A percentile compares a stretch with the other conserved stretches of the same genome.
Evolutionary conservation across 108 stramenopile genomes (phyloP).

Genomic region (Cyclostephanos tholiformis): DNA sequence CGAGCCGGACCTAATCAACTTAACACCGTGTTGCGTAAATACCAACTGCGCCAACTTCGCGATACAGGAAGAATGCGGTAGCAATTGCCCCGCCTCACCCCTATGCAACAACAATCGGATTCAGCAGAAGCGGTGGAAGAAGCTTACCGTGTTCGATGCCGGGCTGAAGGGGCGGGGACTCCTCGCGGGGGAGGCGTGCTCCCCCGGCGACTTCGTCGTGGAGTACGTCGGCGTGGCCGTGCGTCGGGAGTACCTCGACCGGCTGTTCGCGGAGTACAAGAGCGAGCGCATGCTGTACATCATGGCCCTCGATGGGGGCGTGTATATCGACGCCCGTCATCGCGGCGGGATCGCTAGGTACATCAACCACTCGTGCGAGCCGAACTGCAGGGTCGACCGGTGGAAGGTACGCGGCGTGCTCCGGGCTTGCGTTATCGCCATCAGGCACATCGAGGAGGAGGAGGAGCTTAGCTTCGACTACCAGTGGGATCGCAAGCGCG

Average conservation of each 20-base stretch:
- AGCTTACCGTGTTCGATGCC: constrained; percentile 68
- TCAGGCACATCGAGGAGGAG: constrained; percentile 77
- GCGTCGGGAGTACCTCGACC: constrained; percentile 52
- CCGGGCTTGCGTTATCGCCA: constrained; percentile 88
- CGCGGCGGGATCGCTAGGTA: constrained; percentile 93
- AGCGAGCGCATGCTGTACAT: constrained; percentile 91
- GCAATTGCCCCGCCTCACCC: constrained; percentile 64
- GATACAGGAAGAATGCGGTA: constrained; percentile 83
- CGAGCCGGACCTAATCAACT: constrained; percentile 34
- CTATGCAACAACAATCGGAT: constrained; percentile 80
- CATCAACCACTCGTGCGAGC: constrained; percentile 98
- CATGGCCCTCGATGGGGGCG: constrained; percentile 88
- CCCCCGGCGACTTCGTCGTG: constrained; percentile 67
- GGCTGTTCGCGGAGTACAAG: constrained; percentile 69
- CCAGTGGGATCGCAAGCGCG: constrained; percentile 89
- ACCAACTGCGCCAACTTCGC: constrained; percentile 68
- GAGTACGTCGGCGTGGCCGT: constrained; percentile 91
- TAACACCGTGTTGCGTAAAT: constrained; percentile 43
- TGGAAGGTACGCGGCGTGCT: constrained; percentile 88
- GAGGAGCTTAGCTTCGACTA: constrained; percentile 99
- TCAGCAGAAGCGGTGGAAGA: constrained; percentile 63
- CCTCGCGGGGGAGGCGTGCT: constrained; percentile 50
- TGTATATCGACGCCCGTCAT: constrained; percentile 93
- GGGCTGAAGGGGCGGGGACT: constrained; percentile 83
- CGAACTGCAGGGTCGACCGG: constrained; percentile 91